Conservation (phyloP, 306 rosid genomes). For the Cicer arietinum region DNA sequence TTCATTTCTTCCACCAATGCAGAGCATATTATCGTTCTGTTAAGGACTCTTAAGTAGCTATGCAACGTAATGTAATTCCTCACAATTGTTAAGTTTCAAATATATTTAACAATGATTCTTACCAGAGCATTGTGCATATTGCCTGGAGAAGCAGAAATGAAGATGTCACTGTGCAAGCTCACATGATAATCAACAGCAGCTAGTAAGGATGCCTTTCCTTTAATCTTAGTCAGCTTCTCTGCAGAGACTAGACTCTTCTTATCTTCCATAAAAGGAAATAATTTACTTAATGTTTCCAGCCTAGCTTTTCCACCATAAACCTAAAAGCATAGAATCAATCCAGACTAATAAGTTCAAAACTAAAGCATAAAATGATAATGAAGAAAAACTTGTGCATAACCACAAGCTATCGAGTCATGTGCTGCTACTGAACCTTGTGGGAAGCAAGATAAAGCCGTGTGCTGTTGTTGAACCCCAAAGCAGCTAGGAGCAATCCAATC, state of each 20-base stretch:
- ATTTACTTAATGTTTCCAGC: conserved; percentile 62
- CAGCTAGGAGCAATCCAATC: conserved; percentile 90
- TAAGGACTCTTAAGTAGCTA: conserved; percentile 29
- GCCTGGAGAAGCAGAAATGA: conserved; percentile 98
- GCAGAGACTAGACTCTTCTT: conserved; percentile 83
- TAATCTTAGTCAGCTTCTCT: conserved; percentile 69
- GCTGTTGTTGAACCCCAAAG: conserved; percentile 87
- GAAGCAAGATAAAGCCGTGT: conserved; percentile 97
- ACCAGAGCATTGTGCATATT: conserved; percentile 99
- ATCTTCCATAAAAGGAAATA: conserved; percentile 91
- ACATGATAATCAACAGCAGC: conserved; percentile 94
- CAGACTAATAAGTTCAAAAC: conserved; percentile 29
- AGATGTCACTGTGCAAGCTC: conserved; percentile 94
- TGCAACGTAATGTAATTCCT: not conserved
- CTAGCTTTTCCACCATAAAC: conserved; percentile 96
- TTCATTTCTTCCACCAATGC: conserved; percentile 20
- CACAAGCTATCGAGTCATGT: conserved; percentile 25
- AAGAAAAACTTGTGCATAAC: conserved; percentile 11
- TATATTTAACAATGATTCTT: conserved; percentile 40
- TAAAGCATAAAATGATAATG: conserved; percentile 4
- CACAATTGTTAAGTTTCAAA: conserved; percentile 26
- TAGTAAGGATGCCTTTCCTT: conserved; percentile 87
- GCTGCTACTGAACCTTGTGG: conserved; percentile 75
- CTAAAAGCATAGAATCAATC: conserved; percentile 52
- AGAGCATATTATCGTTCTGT: conserved; percentile 24